Percentiles rank a stretch among this genome's conserved stretches.
Conservation (phyloP, 768 basidiomycete species). For the Phlebiopsis gigantea region DNA sequence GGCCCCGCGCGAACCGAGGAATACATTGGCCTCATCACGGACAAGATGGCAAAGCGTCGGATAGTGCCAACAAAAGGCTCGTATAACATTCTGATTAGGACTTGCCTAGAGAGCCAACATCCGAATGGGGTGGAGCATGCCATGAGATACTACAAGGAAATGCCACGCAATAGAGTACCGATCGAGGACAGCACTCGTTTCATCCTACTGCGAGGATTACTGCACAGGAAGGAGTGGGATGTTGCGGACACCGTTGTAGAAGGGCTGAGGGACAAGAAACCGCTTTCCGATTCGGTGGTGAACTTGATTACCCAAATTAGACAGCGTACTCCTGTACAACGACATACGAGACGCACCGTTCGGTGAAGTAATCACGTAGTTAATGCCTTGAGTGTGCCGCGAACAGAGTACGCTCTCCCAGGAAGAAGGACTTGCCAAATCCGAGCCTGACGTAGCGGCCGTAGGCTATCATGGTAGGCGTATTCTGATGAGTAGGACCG, state of each 20-base stretch:
- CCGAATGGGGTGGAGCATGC: conserved; percentile 50
- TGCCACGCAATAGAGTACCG: conserved; percentile 43
- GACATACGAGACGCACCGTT: conserved; percentile 19
- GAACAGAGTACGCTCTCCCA: conserved; percentile 31
- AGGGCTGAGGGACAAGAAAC: conserved; percentile 45
- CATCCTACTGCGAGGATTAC: conserved; percentile 63
- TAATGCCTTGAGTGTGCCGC: not conserved
- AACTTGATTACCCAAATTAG: conserved; percentile 47
- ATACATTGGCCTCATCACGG: conserved; percentile 44
- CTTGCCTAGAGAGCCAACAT: conserved; percentile 49
- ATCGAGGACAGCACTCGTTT: conserved; percentile 70
- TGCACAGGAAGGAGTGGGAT: conserved; percentile 51
- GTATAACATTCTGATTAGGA: conserved; percentile 75
- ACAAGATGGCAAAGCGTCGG: conserved; percentile 51
- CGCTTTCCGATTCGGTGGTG: conserved; percentile 39
- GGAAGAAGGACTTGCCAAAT: conserved; percentile 57
- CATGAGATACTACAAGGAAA: conserved; percentile 54
- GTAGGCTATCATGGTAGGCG: conserved; percentile 37
- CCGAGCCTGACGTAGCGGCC: conserved; percentile 67
- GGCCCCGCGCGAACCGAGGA: conserved; percentile 38
- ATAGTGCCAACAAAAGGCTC: conserved; percentile 55
- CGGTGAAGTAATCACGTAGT: not conserved
- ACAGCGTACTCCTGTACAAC: conserved; percentile 21
- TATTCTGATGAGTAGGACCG: conserved; percentile 1
- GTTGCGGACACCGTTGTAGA: conserved; percentile 54